A percentile compares a stretch with the other conserved stretches of the same genome.
Evolutionary conservation across 73 alveolate species (phyloP).

Genomic region (Tetrahymena elliotti): DNA sequence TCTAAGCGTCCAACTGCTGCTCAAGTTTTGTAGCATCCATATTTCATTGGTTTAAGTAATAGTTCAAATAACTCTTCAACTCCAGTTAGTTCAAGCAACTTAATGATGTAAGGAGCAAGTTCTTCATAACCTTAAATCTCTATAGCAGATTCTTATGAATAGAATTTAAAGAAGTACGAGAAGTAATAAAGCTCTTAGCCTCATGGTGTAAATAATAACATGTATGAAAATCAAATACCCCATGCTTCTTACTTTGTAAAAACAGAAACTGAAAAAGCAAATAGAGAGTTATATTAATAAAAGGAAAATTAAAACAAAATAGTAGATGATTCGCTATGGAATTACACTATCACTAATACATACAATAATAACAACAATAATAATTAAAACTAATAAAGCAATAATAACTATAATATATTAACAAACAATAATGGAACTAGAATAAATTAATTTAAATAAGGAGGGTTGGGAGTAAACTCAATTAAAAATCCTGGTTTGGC

Average conservation of each 20-base stretch:
- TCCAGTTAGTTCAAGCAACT: neutral
- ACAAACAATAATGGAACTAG: neutral
- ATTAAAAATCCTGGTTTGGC: neutral
- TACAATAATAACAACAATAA: neutral
- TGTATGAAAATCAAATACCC: neutral
- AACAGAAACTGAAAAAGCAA: neutral
- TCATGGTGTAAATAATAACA: neutral
- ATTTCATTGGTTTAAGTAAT: conserved; percentile 19
- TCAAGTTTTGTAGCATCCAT: conserved; percentile 77
- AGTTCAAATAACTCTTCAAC: neutral
- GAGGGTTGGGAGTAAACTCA: neutral
- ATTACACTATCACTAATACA: neutral
- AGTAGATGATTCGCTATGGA: neutral
- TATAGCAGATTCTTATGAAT: neutral
- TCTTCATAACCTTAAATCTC: neutral
- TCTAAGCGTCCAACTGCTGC: conserved; percentile 89
- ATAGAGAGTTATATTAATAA: neutral
- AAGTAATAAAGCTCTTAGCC: neutral
- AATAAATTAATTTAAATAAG: neutral
- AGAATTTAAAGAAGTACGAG: neutral
- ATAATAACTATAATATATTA: neutral
- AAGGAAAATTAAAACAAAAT: neutral
- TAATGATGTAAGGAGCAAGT: neutral
- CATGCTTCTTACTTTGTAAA: neutral
- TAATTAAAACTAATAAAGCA: neutral